Base-by-base conservation (phyloP, 306 rosid genomes). In the Delonix regia region DNA sequence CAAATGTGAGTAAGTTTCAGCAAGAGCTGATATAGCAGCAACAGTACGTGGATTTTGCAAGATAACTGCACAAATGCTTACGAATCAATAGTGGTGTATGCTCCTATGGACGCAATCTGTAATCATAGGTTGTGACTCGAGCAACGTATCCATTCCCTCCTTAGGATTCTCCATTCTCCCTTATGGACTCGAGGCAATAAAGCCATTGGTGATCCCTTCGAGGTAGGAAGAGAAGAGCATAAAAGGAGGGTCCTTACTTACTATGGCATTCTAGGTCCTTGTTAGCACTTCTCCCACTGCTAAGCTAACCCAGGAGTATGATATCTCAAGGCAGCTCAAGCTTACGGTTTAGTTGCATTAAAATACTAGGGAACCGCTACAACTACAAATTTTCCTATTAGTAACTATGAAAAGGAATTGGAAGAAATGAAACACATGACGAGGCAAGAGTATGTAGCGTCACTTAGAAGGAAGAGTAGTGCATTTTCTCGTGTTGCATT, bases 161-260 rank as follows among this genome's bases (percentile, higher is more conserved):
- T 95, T 94, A 0, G 99, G 99, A 2, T 95, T 95, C 88, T 95
- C 97, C 7, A 90, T 95, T 83, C 84, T 92, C 74, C 95, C 96
- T 0, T 96, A 95, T 34, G 99, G 98, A 4, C 44, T 86, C 5
- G 97, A 91, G 52, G 86, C 94, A 56, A 85, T 63, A 7, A 9
- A 96, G 78, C 96, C 93, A 64, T 73, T 87, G 73, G 88, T 95
- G 71, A 91, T 95, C 69, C 87, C 94, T 74, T 86, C 93, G 9
- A 82, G 86, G 82, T 83, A 82, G 14, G 94, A 93, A 67, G 96
- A 93, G 49, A 89, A 86, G 59, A 80, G 79, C 62, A 73, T 88
- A 1, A 91, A 91, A 52, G 99, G 93, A 60, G 99, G 99, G 27
- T 88, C 95, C 73, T 75, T 95, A 73, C 87, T 95, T 27, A 93